These are phyloP conservation scores for Fusarium oxysporum DNA, from an alignment of 2,329 filamentous ascomycete genomes.

Conservation along the genomic window DNA sequence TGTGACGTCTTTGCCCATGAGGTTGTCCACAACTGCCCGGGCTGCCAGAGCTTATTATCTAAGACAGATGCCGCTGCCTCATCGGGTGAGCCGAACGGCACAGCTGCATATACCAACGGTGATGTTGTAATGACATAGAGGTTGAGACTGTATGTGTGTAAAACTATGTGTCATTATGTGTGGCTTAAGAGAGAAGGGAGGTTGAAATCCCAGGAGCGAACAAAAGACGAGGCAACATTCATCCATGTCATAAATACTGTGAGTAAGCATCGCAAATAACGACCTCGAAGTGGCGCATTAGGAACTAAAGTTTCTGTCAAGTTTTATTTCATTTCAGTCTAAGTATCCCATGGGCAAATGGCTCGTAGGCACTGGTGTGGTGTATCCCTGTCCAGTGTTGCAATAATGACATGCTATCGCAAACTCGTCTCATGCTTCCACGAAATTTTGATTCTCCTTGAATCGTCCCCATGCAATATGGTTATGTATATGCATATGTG, in stretches of 20 bases:
- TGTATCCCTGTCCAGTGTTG: conserved; percentile 22
- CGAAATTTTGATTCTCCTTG: conserved; percentile 10
- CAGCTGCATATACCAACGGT: conserved; percentile 50
- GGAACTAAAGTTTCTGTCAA: conserved; percentile 12
- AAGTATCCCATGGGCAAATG: neutral
- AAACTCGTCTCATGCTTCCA: conserved; percentile 20
- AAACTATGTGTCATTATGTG: neutral
- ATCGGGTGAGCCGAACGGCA: conserved; percentile 47
- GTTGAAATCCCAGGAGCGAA: conserved; percentile 26
- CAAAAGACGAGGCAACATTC: conserved; percentile 20
- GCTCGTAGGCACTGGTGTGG: conserved; percentile 5
- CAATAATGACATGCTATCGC: conserved; percentile 15
- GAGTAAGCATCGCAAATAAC: conserved; percentile 18
- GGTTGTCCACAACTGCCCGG: conserved; percentile 94
- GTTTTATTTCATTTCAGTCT: conserved; percentile 15
- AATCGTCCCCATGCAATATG: conserved; percentile 7
- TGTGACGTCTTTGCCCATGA: conserved; percentile 97
- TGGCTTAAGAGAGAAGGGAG: neutral
- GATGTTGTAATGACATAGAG: conserved; percentile 56
- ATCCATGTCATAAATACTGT: conserved; percentile 19
- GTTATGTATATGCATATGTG: neutral
- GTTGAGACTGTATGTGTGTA: neutral
- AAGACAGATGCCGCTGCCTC: conserved; percentile 27
- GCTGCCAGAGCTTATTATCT: conserved; percentile 72
- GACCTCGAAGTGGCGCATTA: conserved; percentile 17